Conservation (phyloP, 805 yeast species). For the Ascoidea asiatica region DNA sequence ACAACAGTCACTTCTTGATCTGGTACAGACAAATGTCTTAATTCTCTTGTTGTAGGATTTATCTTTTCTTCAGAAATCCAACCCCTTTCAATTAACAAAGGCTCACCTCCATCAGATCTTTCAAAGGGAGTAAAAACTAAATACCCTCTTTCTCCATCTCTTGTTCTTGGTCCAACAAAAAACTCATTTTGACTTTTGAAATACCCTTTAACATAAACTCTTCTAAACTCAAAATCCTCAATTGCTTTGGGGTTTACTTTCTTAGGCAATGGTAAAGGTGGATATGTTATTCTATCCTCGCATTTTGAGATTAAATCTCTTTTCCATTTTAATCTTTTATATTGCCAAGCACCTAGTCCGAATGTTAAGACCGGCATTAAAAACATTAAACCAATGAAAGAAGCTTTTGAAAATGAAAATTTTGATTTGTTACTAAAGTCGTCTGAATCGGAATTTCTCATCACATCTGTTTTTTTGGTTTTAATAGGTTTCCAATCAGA, state of each 20-base stretch:
- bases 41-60: slow-evolving; percentile 38
- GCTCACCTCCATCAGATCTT: slow-evolving; percentile 61
- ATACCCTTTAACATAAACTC: slow-evolving; percentile 62
- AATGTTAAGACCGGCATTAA: slow-evolving; percentile 84
- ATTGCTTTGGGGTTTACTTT: slow-evolving; percentile 50
- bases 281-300: slow-evolving; percentile 67
- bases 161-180: slow-evolving; percentile 81
- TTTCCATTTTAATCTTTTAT: slow-evolving; percentile 77
- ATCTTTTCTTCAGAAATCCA: slow-evolving; percentile 69
- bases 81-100: slow-evolving; percentile 77
- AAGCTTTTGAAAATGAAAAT: too few species aligned
- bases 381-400: slow-evolving; percentile 24
- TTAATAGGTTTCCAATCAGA: slow-evolving; percentile 79
- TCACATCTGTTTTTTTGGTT: slow-evolving; percentile 18
- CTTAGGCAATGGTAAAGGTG: slow-evolving; percentile 62
- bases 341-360: slow-evolving; percentile 89
- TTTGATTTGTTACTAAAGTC: too few species aligned
- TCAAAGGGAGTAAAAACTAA: slow-evolving; percentile 70
- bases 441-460: too few species aligned
- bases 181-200: slow-evolving; percentile 80
- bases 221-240: slow-evolving; percentile 67
- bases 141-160: slow-evolving; percentile 66
- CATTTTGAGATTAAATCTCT: slow-evolving; percentile 66
- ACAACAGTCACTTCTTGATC: slow-evolving; percentile 56
- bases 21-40: slow-evolving; percentile 64